Evolutionary conservation across 768 basidiomycete species (phyloP).

Genomic region (Russula earlei): DNA sequence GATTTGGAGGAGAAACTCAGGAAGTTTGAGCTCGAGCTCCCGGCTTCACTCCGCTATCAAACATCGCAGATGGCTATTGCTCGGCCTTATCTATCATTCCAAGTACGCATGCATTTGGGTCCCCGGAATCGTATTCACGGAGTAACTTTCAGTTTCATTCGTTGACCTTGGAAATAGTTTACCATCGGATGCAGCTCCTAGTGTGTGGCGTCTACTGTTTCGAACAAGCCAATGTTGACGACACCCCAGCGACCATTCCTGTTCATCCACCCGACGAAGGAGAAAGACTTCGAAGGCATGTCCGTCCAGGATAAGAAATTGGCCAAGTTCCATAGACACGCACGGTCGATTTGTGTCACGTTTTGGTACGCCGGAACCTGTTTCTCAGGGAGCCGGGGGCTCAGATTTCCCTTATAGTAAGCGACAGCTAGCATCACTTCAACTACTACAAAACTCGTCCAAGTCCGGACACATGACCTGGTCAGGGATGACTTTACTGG

Average conservation of each 20-base stretch:
- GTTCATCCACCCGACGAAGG: constrained; percentile 17
- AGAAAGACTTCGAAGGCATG: constrained; percentile 4
- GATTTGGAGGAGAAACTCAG: constrained; percentile 20
- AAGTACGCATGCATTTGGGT: constrained; percentile 5
- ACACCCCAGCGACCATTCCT: constrained; percentile 15
- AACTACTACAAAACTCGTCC: constrained; percentile 5
- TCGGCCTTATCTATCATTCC: constrained; percentile 17
- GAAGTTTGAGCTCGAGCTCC: constrained; percentile 21
- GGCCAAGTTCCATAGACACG: constrained; percentile 11
- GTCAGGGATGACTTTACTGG: constrained; percentile 8
- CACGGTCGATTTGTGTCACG: constrained; percentile 14
- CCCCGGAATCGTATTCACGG: background rate
- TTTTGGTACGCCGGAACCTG: constrained; percentile 2
- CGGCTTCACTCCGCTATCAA: constrained; percentile 15
- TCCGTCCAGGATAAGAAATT: constrained; percentile 12
- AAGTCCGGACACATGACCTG: constrained; percentile 9
- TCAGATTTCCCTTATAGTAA: constrained; percentile 14
- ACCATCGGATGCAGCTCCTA: constrained; percentile 13
- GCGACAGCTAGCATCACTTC: constrained; percentile 17
- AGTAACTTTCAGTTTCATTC: constrained; percentile 11
- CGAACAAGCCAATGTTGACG: background rate
- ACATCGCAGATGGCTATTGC: constrained; percentile 15
- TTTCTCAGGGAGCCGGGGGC: background rate
- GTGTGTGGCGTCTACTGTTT: constrained; percentile 1
- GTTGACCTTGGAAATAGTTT: constrained; percentile 8